Conservation (phyloP, 2,329 filamentous ascomycete genomes). For the Rosellinia necatrix region DNA sequence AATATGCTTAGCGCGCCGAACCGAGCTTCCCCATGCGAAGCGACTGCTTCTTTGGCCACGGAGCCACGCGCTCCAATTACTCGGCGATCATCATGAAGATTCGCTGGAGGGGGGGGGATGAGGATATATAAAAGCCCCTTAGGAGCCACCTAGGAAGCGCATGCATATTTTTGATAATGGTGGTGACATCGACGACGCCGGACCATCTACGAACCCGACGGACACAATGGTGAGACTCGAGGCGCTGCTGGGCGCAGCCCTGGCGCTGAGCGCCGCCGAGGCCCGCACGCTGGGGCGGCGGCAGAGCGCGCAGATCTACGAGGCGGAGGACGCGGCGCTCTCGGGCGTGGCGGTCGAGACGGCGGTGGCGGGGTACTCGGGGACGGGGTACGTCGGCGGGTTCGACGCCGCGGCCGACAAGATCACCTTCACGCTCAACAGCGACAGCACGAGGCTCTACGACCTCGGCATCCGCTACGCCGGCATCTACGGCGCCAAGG, state of each 20-base stretch:
- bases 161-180: too few species aligned
- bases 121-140: background rate
- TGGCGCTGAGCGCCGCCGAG: background rate
- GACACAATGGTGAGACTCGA: background rate
- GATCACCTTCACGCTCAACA: conserved; percentile 9
- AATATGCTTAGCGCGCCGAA: background rate
- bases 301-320: conserved; percentile 2
- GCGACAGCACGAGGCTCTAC: conserved; percentile 6
- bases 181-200: background rate
- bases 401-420: conserved; percentile 7
- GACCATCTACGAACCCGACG: background rate
- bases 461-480: conserved; percentile 11
- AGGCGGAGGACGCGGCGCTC: conserved; percentile 5
- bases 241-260: background rate
- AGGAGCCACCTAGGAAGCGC: background rate
- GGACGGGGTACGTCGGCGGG: conserved; percentile 1
- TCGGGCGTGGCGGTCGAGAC: background rate
- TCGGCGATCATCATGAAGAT: background rate
- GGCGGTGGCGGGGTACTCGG: background rate
- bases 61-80: background rate
- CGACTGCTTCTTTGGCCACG: background rate
- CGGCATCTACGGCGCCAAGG: conserved; percentile 5
- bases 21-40: background rate
- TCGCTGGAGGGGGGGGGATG: too few species aligned
- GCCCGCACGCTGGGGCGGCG: background rate